Evolutionary conservation across 805 yeast genomes (phyloP), one percentile per base, ranked within the genome.

Genomic region (Blastobotrys robertii): DNA sequence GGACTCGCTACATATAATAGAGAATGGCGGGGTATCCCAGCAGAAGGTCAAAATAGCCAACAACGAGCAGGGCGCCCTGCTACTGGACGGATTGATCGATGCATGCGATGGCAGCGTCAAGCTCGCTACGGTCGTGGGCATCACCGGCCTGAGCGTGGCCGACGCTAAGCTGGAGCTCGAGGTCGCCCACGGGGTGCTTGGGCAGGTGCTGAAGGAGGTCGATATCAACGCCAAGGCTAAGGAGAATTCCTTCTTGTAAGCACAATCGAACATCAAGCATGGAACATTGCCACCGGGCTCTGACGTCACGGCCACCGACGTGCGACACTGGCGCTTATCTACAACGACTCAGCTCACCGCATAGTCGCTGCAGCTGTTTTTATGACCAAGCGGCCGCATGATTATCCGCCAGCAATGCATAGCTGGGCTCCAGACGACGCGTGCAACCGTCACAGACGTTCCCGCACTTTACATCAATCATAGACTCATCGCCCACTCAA

Each of bases 101-200:
- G 34, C 34, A 3, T 50, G 53, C 40, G 45, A 43, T 4, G 37
- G 46, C 8, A 46, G 44, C 35, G 37, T 54, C 31, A 54, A 54
- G 41, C 40, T 50, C 12, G 54, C 56, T 16, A 44, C 51, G 12
- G 41, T 50, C 30, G 50, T 49, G 8, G 54, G 49, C 6, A 50
- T 43, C 40, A 47, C 51, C 11, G 55, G 56, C 8, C 30, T 47
- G 13, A 22, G 44, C 11, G 30, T 48, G 6, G 37, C 34, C 11
- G 43, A 37, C 9, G 47, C 54, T 10, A 25, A 30, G 30, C 15
- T 28, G 9, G 29, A 44, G 30, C 31, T 53, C 30, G 39, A 43
- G 8, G 34, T 28, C 13, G 33, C 41, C 34, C 35, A 19, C 13
- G 53, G 54, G 1, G 39, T 38, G 5, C 43, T 51, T 38, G 36